phyloP scores from a whole-genome alignment of 2,329 filamentous ascomycete genomes.

The Colletotrichum higginsianum region DNA sequence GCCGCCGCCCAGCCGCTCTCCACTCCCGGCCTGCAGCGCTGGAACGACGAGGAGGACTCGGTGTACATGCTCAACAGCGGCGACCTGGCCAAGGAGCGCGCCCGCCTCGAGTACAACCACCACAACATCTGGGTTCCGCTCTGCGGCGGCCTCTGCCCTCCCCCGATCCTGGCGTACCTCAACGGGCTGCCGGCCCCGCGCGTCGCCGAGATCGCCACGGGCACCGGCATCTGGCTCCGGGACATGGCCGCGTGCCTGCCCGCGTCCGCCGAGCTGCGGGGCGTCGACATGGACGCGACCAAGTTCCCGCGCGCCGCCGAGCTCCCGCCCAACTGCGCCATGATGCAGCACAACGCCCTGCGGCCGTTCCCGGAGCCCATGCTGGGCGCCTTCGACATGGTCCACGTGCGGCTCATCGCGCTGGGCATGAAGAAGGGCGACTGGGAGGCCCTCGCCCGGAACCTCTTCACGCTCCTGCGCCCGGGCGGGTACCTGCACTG shows the following conservation, averaged over 20 bases:
- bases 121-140: conserved; percentile 12
- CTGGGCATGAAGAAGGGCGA: conserved; percentile 40
- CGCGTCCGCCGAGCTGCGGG: conserved; percentile 30
- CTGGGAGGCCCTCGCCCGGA: conserved; percentile 33
- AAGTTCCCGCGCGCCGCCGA: conserved; percentile 41
- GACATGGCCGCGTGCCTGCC: conserved; percentile 42
- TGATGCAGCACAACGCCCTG: conserved; percentile 32
- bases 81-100: conserved; percentile 14
- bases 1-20: neutral
- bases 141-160: conserved; percentile 26
- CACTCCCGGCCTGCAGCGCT: neutral
- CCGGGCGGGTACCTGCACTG: conserved; percentile 43
- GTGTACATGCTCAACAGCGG: conserved; percentile 27
- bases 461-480: conserved; percentile 33
- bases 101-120: conserved; percentile 34
- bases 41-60: conserved; percentile 20
- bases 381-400: conserved; percentile 40
- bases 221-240: conserved; percentile 45
- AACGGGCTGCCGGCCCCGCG: neutral
- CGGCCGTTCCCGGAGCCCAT: conserved; percentile 38
- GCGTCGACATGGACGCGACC: conserved; percentile 43
- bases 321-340: conserved; percentile 36
- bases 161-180: neutral
- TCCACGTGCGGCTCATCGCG: conserved; percentile 39
- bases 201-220: conserved; percentile 43